Evolutionary conservation across 352 stramenopile genomes (phyloP).

Genomic region (Phytophthora aleatoria): DNA sequence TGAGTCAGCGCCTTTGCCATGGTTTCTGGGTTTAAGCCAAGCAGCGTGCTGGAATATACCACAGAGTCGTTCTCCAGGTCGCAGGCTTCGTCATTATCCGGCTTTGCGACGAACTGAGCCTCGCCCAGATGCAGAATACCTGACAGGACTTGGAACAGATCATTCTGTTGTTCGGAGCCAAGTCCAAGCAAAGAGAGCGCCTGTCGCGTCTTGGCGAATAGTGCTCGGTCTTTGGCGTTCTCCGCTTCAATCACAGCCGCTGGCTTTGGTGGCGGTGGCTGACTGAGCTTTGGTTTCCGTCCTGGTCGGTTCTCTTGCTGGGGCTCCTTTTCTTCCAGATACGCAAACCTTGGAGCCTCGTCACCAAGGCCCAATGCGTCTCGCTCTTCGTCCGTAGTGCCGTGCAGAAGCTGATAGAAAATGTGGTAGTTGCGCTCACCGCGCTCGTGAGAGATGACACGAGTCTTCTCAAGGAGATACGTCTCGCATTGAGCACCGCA

Average conservation of each 20-base stretch:
- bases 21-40: constrained; percentile 50
- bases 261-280: constrained; percentile 12
- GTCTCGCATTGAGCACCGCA: constrained; percentile 93
- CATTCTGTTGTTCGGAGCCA: constrained; percentile 47
- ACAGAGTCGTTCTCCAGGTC: constrained; percentile 43
- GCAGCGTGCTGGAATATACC: constrained; percentile 46
- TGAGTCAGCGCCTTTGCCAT: constrained; percentile 68
- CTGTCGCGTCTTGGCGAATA: constrained; percentile 70
- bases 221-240: constrained; percentile 43
- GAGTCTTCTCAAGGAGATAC: constrained; percentile 96
- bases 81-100: constrained; percentile 66
- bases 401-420: constrained; percentile 92
- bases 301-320: constrained; percentile 29
- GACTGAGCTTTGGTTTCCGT: constrained; percentile 17
- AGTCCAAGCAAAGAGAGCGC: constrained; percentile 71
- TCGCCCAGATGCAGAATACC: constrained; percentile 87
- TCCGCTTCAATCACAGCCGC: constrained; percentile 41
- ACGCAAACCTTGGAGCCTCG: constrained; percentile 44
- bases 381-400: constrained; percentile 46
- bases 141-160: constrained; percentile 68
- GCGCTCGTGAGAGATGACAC: constrained; percentile 90
- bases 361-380: constrained; percentile 47
- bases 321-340: constrained; percentile 50
- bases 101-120: constrained; percentile 48
- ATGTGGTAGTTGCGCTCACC: constrained; percentile 97